Evolutionary conservation across 345 rosid species (phyloP).

Genomic region (Eucalyptus melliodora): DNA sequence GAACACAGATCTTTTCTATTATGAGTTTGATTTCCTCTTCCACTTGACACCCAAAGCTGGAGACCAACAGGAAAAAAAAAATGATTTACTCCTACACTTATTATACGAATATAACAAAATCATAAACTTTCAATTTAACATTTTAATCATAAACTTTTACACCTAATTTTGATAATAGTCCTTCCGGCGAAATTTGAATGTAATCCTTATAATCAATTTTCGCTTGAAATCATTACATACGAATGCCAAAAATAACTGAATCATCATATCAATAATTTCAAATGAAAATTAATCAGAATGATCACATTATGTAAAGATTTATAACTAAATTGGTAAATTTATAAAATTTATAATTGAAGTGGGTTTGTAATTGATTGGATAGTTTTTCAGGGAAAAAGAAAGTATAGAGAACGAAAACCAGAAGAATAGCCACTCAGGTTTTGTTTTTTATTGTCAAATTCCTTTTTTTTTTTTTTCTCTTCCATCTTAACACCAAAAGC

Average conservation of each 20-base stretch:
- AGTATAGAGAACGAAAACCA: not conserved
- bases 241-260: fast-evolving
- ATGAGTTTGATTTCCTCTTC: not conserved
- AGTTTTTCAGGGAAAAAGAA: not conserved
- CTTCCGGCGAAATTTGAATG: too few species aligned
- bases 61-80: not conserved
- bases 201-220: not conserved
- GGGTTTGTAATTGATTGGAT: not conserved
- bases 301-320: not conserved
- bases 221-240: fast-evolving
- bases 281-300: not conserved
- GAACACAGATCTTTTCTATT: not conserved
- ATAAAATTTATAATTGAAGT: not conserved
- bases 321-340: fast-evolving
- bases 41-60: not conserved
- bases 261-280: not conserved
- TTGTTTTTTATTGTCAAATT: not conserved
- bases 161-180: not conserved
- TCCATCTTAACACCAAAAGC: not conserved
- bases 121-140: not conserved
- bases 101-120: not conserved
- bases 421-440: not conserved
- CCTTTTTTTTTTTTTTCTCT: not conserved
- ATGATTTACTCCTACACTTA: not conserved
- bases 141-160: not conserved